These are phyloP conservation scores for Sphaerulina musiva DNA, from an alignment of 2,329 filamentous ascomycete genomes.

Conservation along the genomic window DNA sequence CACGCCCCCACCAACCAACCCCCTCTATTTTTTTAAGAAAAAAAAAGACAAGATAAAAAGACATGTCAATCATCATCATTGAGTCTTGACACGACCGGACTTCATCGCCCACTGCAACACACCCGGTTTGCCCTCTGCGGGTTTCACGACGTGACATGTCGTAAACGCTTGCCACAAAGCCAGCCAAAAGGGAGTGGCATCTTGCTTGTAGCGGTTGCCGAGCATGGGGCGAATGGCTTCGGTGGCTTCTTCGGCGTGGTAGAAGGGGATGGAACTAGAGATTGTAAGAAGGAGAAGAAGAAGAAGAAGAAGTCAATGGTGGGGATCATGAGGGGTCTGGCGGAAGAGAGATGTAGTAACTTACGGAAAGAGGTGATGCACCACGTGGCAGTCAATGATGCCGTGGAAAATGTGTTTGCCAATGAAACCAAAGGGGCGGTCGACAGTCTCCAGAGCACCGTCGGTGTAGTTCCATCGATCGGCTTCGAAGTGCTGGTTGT, in stretches of 20 bases:
- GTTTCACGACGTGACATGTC: neutral
- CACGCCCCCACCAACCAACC: no score
- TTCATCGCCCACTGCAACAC: neutral
- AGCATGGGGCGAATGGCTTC: slow-evolving; percentile 50
- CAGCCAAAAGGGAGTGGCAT: slow-evolving; percentile 56
- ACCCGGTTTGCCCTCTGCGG: neutral
- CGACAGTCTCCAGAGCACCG: slow-evolving; percentile 57
- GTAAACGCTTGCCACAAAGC: slow-evolving; percentile 45
- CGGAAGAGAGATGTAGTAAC: slow-evolving; percentile 39
- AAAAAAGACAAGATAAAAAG: no score
- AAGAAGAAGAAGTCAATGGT: neutral
- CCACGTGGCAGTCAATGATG: slow-evolving; percentile 59
- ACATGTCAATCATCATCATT: neutral
- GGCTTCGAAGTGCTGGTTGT: slow-evolving; percentile 53
- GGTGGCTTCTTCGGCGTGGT: slow-evolving; percentile 42
- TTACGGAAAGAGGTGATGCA: slow-evolving; percentile 46
- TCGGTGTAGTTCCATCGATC: slow-evolving; percentile 57
- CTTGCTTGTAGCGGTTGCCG: slow-evolving; percentile 45
- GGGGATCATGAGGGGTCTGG: neutral
- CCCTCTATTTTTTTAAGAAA: no score
- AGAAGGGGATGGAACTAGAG: slow-evolving; percentile 48
- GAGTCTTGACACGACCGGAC: neutral
- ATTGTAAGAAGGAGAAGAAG: neutral
- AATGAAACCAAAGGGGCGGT: slow-evolving; percentile 59
- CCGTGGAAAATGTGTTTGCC: slow-evolving; percentile 60